Conservation (phyloP, 208 protist species). For the Phytomonas sp. region DNA sequence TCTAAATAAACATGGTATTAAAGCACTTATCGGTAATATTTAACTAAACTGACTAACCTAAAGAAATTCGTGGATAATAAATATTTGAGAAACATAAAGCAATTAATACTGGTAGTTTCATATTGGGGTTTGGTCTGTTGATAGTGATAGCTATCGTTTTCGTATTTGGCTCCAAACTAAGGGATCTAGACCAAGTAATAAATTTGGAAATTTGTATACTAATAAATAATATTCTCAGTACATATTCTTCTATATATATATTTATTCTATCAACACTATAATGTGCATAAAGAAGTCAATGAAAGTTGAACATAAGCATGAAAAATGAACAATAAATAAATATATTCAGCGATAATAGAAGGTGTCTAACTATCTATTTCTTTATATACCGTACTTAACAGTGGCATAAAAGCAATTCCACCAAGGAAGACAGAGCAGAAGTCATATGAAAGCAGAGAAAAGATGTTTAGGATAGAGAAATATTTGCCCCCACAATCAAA, state of each 20-base stretch:
- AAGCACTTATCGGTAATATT: conserved; percentile 1
- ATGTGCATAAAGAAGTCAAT: not conserved
- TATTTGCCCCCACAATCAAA: not conserved
- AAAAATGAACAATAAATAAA: not conserved
- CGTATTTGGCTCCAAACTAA: not conserved
- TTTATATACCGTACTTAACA: not conserved
- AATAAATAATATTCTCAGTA: not conserved
- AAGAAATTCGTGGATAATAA: not conserved
- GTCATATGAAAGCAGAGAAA: not conserved
- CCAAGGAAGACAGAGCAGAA: not conserved
- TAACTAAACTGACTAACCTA: conserved; percentile 4
- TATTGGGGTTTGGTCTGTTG: not conserved
- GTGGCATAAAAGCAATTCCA: not conserved
- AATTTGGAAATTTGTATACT: not conserved
- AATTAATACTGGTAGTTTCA: not conserved
- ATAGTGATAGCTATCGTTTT: not conserved
- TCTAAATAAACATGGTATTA: conserved; percentile 9
- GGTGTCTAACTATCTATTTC: not conserved
- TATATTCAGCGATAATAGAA: not conserved
- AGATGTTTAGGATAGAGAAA: not conserved
- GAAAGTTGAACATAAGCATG: not conserved
- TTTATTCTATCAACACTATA: not conserved
- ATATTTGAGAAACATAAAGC: not conserved
- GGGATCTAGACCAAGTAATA: not conserved
- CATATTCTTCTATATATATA: not conserved